A percentile compares a stretch with the other conserved stretches of the same genome.
phyloP scores from a whole-genome alignment of 768 basidiomycete genomes.

The Agaricus blazei region DNA sequence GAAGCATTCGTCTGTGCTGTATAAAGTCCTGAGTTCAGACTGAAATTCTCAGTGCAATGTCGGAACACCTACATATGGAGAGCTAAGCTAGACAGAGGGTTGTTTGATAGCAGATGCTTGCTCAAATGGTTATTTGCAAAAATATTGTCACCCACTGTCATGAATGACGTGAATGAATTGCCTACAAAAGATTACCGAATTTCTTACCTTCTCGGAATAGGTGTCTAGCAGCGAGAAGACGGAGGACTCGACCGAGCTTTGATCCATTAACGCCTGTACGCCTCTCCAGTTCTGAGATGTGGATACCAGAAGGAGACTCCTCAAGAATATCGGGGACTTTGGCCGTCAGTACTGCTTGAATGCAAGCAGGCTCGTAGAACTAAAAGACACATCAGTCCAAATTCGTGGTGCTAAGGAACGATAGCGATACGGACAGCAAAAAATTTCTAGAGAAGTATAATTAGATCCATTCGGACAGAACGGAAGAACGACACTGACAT shows the following conservation, averaged over 20 bases:
- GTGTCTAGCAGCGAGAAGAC: constrained; percentile 34
- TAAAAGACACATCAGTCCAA: neutral
- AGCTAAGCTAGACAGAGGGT: constrained; percentile 21
- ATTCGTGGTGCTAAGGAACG: neutral
- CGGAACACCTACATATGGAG: constrained; percentile 18
- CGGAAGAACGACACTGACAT: constrained; percentile 15
- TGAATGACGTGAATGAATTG: neutral
- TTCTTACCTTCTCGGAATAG: constrained; percentile 27
- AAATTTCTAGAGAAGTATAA: constrained; percentile 10
- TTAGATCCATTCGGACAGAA: neutral
- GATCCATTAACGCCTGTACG: constrained; percentile 24
- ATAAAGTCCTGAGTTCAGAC: too few species aligned
- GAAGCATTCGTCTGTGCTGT: constrained; percentile 14
- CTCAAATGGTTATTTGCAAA: constrained; percentile 35
- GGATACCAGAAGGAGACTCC: constrained; percentile 17
- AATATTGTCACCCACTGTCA: constrained; percentile 23
- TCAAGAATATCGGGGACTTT: constrained; percentile 34
- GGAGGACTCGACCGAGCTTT: constrained; percentile 35
- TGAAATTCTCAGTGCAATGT: too few species aligned
- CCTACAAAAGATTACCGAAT: too few species aligned
- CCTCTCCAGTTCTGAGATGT: neutral
- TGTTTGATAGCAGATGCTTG: constrained; percentile 20
- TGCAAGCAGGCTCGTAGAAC: constrained; percentile 27
- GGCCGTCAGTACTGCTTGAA: constrained; percentile 28
- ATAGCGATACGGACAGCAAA: neutral